Evolutionary conservation across 805 yeast genomes (phyloP).

Genomic region (Millerozyma acaciae): DNA sequence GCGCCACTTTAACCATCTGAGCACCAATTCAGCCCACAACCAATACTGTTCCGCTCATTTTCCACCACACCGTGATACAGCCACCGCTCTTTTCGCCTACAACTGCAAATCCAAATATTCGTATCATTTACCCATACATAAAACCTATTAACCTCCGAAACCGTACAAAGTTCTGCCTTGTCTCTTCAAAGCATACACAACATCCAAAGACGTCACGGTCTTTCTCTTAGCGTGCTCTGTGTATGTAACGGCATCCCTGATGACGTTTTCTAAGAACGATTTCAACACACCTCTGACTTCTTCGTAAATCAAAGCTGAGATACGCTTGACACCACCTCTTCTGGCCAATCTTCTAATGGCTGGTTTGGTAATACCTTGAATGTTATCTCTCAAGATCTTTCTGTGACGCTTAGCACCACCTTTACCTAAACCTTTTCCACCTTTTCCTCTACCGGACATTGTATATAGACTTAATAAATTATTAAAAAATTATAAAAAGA

Average conservation of each 20-base stretch:
- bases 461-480: conserved; percentile 15
- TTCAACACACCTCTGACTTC: conserved; percentile 97
- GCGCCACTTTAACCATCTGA: no score
- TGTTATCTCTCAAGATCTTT: conserved; percentile 98
- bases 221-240: conserved; percentile 99
- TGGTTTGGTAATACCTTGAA: conserved; percentile 99
- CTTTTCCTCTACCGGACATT: conserved; percentile 99
- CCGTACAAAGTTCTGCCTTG: conserved; percentile 99
- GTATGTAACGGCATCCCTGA: conserved; percentile 98
- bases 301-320: conserved; percentile 96
- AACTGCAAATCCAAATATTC: no score
- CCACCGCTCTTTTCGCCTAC: no score
- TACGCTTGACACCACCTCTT: conserved; percentile 99
- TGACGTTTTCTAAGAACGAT: conserved; percentile 93
- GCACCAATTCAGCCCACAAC: no score
- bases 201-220: conserved; percentile 98
- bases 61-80: no score
- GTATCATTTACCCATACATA: no score
- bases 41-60: no score
- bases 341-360: conserved; percentile 99
- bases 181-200: conserved; percentile 98
- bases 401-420: conserved; percentile 99
- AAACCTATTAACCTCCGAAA: conserved; percentile 96
- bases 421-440: conserved; percentile 99
- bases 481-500: not conserved